These are phyloP conservation scores for Plectosphaerella plurivora DNA, from an alignment of 2,329 filamentous ascomycete species.

Conservation along the genomic window DNA sequence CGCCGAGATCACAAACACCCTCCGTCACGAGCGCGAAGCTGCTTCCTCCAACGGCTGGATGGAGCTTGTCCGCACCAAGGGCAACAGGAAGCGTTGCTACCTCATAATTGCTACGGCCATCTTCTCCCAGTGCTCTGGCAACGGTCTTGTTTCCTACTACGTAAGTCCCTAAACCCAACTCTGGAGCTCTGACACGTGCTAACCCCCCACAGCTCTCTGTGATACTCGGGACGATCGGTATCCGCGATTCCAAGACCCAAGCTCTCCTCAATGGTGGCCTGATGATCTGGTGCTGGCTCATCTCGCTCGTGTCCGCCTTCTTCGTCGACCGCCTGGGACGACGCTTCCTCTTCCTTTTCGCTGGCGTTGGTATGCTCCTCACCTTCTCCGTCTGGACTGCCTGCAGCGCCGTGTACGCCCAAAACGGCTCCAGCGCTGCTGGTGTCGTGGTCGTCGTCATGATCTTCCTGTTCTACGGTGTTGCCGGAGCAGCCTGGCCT, in stretches of 20 bases:
- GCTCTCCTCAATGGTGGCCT: constrained; percentile 32
- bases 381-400: constrained; percentile 13
- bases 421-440: constrained; percentile 17
- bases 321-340: constrained; percentile 40
- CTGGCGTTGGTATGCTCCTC: constrained; percentile 26
- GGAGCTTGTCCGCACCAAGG: constrained; percentile 39
- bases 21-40: constrained; percentile 32
- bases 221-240: constrained; percentile 39
- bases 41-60: constrained; percentile 32
- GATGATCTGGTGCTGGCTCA: constrained; percentile 34
- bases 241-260: constrained; percentile 28
- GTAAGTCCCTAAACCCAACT: constrained; percentile 37
- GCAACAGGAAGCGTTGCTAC: constrained; percentile 42
- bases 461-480: constrained; percentile 38
- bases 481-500: constrained; percentile 40
- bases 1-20: constrained; percentile 41
- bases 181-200: too few relatives aligned
- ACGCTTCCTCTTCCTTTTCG: constrained; percentile 39
- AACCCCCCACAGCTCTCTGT: constrained; percentile 22
- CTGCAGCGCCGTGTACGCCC: constrained; percentile 25
- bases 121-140: constrained; percentile 44
- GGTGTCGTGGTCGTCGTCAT: constrained; percentile 20
- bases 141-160: constrained; percentile 43
- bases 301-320: constrained; percentile 32
- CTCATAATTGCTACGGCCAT: constrained; percentile 42